Conservation (phyloP, 2,329 filamentous ascomycete genomes). For the Epichloe sylvatica region DNA sequence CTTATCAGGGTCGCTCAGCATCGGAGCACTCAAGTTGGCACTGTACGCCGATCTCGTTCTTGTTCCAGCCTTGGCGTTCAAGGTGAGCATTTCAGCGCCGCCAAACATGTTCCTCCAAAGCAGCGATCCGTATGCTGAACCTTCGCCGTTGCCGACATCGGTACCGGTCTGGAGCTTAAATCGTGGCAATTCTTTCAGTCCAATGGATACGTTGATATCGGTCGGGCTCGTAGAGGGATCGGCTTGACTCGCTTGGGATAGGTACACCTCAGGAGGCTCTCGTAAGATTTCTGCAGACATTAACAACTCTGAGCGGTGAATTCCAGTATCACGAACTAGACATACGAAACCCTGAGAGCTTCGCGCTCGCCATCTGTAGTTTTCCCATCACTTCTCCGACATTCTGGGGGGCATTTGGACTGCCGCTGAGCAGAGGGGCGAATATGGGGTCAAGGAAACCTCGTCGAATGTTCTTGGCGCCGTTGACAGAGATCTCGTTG, state of each 20-base stretch:
- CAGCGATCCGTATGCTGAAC: slow-evolving; percentile 79
- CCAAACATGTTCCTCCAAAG: slow-evolving; percentile 87
- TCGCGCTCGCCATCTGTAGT: slow-evolving; percentile 55
- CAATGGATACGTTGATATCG: slow-evolving; percentile 72
- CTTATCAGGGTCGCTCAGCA: slow-evolving; percentile 72
- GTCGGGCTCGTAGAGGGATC: slow-evolving; percentile 57
- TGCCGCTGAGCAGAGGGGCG: slow-evolving; percentile 58
- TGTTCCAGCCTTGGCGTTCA: slow-evolving; percentile 80
- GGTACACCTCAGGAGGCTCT: slow-evolving; percentile 64
- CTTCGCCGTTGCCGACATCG: slow-evolving; percentile 85
- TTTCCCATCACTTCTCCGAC: slow-evolving; percentile 65
- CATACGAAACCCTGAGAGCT: slow-evolving; percentile 68
- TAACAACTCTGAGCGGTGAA: slow-evolving; percentile 11
- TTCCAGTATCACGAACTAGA: neutral
- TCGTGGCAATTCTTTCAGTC: slow-evolving; percentile 67
- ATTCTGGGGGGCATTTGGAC: slow-evolving; percentile 55
- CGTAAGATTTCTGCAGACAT: slow-evolving; percentile 64
- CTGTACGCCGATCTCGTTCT: slow-evolving; percentile 86
- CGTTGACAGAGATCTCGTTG: slow-evolving; percentile 69
- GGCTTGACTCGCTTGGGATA: slow-evolving; percentile 59
- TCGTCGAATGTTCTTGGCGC: slow-evolving; percentile 69
- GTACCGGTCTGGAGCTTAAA: slow-evolving; percentile 89
- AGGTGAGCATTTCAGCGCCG: slow-evolving; percentile 75
- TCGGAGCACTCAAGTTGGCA: slow-evolving; percentile 67
- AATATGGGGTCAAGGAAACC: slow-evolving; percentile 74